Evolutionary conservation across 192 early-diverging fungal species (phyloP).

Genomic region (Coemansia sp.): DNA sequence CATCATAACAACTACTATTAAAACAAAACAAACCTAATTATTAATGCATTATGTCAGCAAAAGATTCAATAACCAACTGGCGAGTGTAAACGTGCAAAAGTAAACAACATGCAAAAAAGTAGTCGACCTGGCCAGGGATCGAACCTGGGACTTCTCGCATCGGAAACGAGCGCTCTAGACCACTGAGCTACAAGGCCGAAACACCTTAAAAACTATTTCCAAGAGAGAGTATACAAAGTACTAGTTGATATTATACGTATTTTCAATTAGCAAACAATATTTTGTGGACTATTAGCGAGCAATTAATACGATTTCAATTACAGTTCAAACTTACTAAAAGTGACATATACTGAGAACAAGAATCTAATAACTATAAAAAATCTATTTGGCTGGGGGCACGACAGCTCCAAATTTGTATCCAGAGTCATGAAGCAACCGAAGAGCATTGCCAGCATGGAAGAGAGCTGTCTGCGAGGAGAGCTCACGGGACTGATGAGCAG

Average conservation of each 20-base stretch:
- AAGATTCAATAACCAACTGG: no score
- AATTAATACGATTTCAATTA: no score
- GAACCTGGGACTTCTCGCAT: slow-evolving; percentile 15
- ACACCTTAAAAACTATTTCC: background rate
- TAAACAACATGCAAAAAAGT: background rate
- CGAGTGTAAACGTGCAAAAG: background rate
- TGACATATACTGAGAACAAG: background rate
- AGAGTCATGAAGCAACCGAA: slow-evolving; percentile 46
- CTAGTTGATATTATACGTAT: no score
- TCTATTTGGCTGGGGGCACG: background rate
- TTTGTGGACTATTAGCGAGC: no score
- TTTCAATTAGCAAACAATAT: no score
- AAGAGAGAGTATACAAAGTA: background rate
- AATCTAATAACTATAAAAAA: background rate
- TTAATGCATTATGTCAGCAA: no score
- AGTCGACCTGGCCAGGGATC: slow-evolving; percentile 4
- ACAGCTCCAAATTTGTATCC: slow-evolving; percentile 46
- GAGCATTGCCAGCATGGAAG: slow-evolving; percentile 44
- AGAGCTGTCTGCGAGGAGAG: slow-evolving; percentile 41
- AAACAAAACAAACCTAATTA: no score
- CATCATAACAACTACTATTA: no score
- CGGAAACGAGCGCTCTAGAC: slow-evolving; percentile 14
- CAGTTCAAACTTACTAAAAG: background rate
- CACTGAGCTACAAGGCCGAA: slow-evolving; percentile 12
- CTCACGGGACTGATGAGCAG: slow-evolving; percentile 22